phyloP scores from a whole-genome alignment of 148 eudicot species.

The Rhododendron vialii region DNA sequence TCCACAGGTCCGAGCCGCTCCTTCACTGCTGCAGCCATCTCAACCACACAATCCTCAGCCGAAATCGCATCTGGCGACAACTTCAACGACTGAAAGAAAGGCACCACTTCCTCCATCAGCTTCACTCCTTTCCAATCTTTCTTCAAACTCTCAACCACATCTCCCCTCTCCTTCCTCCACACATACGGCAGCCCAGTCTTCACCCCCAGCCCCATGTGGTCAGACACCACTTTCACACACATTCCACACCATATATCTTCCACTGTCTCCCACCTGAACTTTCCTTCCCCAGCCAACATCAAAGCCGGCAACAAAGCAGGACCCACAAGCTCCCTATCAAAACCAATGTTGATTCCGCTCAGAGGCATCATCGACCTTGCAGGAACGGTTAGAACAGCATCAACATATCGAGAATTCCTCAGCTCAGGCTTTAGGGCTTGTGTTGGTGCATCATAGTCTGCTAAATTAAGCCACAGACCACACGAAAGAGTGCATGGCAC shows the following conservation, averaged over 20 bases:
- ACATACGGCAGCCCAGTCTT: constrained; percentile 89
- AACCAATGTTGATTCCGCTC: constrained; percentile 79
- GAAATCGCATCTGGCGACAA: constrained; percentile 52
- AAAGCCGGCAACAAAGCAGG: constrained; percentile 83
- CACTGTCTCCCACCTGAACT: constrained; percentile 87
- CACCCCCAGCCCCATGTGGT: constrained; percentile 74
- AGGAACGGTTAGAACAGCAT: constrained; percentile 86
- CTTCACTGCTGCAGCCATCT: constrained; percentile 67
- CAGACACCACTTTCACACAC: constrained; percentile 73
- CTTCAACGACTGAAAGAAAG: constrained; percentile 63
- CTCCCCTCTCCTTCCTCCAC: constrained; percentile 84
- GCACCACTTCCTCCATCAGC: constrained; percentile 86
- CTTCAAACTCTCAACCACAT: constrained; percentile 73
- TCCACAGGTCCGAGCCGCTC: constrained; percentile 47
- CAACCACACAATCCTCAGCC: constrained; percentile 72
- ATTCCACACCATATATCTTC: constrained; percentile 90
- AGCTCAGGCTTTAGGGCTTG: constrained; percentile 78
- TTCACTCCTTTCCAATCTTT: constrained; percentile 94
- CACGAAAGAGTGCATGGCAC: constrained; percentile 79
- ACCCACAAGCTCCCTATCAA: constrained; percentile 72
- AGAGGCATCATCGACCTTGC: constrained; percentile 63
- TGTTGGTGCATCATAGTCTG: constrained; percentile 94
- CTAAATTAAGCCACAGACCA: constrained; percentile 89
- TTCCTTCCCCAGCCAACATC: constrained; percentile 72
- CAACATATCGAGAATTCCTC: constrained; percentile 72